Percentiles rank a stretch among this genome's conserved stretches.
These are phyloP conservation scores for Penstemon davidsonii DNA, from an alignment of 257 asterid species.

Conservation along the genomic window DNA sequence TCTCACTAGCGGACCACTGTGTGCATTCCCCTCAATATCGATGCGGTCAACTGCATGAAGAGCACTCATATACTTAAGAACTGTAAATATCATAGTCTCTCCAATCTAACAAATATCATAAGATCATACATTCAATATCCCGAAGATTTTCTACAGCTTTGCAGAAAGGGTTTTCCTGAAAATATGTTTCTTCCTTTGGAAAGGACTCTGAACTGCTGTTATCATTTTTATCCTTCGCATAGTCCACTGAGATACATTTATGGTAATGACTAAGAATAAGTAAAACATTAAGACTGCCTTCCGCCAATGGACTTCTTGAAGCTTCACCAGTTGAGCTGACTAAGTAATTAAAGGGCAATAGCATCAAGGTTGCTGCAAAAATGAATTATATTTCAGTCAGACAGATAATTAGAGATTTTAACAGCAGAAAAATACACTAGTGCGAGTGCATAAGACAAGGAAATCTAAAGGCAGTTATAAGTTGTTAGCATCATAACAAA, in stretches of 20 bases:
- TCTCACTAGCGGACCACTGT: conserved; percentile 62
- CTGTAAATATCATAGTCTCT: conserved; percentile 20
- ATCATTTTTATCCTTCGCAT: conserved; percentile 52
- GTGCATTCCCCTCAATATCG: conserved; percentile 81
- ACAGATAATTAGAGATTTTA: conserved; percentile 24
- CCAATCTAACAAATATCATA: conserved; percentile 26
- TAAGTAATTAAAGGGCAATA: conserved; percentile 72
- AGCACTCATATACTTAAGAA: conserved; percentile 33
- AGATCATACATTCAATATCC: conserved; percentile 77
- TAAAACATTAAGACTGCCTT: conserved; percentile 75
- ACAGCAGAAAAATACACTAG: conserved; percentile 17
- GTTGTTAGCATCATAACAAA: conserved; percentile 2
- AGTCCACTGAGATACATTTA: conserved; percentile 57
- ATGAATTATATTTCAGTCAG: conserved; percentile 30
- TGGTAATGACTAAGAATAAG: conserved; percentile 78
- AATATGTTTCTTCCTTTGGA: conserved; percentile 58
- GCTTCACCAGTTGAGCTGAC: conserved; percentile 79
- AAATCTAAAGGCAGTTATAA: conserved; percentile 8
- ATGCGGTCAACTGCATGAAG: conserved; percentile 77
- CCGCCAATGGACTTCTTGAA: conserved; percentile 75
- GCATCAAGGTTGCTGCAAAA: conserved; percentile 83
- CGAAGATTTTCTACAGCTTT: conserved; percentile 81
- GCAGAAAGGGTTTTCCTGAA: conserved; percentile 82
- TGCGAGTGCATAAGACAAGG: not conserved
- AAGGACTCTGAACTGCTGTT: conserved; percentile 48